A percentile compares a stretch with the other conserved stretches of the same genome.
Conservation (phyloP, 306 rosid genomes). For the Myrica gale region DNA sequence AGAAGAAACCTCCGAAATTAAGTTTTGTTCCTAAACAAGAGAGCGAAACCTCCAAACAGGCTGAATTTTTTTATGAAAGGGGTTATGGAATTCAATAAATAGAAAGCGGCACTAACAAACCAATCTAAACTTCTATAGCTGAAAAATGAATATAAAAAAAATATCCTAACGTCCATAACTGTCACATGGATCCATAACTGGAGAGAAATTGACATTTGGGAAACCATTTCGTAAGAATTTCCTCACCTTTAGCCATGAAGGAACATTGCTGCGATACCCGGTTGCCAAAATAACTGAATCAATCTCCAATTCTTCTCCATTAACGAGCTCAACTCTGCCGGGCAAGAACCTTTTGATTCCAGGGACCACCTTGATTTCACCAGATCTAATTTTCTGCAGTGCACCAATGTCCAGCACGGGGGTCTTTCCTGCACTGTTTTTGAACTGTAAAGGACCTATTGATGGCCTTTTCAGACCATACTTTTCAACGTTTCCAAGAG, state of each 20-base stretch:
- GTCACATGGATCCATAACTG: conserved; percentile 40
- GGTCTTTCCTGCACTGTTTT: conserved; percentile 76
- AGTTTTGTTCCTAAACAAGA: not conserved
- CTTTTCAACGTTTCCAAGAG: conserved; percentile 66
- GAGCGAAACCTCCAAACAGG: conserved; percentile 26
- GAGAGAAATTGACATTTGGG: not conserved
- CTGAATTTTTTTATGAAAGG: conserved; percentile 11
- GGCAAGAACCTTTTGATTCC: conserved; percentile 64
- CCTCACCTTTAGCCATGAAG: conserved; percentile 93
- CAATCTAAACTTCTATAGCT: conserved; percentile 31
- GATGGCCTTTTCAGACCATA: conserved; percentile 70
- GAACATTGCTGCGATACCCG: conserved; percentile 93
- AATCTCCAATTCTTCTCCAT: conserved; percentile 56
- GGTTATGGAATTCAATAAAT: not conserved
- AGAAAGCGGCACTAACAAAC: not conserved
- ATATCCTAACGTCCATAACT: conserved; percentile 39
- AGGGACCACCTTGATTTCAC: conserved; percentile 75
- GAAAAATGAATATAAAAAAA: not conserved
- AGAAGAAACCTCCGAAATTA: not conserved
- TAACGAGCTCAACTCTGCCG: conserved; percentile 67
- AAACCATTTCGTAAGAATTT: not conserved
- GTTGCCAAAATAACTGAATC: conserved; percentile 92
- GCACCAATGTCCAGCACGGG: conserved; percentile 91
- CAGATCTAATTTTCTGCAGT: conserved; percentile 63
- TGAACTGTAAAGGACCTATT: conserved; percentile 70